Conservation (phyloP, 2,329 filamentous ascomycete species). For the Fusarium camptoceras region DNA sequence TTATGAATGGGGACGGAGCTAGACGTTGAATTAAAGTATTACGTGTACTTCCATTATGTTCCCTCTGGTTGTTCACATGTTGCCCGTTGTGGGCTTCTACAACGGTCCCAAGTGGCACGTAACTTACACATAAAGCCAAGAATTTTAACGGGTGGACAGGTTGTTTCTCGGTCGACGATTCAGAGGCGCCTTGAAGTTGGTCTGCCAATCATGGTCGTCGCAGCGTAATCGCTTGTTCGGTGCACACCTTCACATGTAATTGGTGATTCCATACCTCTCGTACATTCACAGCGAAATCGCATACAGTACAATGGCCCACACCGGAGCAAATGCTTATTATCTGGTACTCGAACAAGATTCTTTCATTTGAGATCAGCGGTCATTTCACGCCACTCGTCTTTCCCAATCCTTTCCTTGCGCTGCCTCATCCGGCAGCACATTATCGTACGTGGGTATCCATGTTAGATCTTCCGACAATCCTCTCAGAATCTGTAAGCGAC, state of each 20-base stretch:
- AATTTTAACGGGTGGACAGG: background rate
- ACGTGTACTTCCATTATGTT: constrained; percentile 30
- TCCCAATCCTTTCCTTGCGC: constrained; percentile 19
- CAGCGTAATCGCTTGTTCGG: background rate
- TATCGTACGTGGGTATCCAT: constrained; percentile 24
- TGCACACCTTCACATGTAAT: background rate
- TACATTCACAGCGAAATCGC: constrained; percentile 6
- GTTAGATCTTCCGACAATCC: constrained; percentile 10
- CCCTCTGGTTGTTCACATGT: constrained; percentile 5
- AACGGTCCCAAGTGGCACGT: constrained; percentile 1
- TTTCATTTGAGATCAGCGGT: constrained; percentile 31
- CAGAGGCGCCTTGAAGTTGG: background rate
- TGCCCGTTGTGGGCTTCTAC: constrained; percentile 7
- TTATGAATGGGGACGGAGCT: constrained; percentile 28
- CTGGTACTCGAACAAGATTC: constrained; percentile 45
- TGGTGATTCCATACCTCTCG: background rate
- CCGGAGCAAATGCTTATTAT: constrained; percentile 35
- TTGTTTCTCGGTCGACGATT: background rate
- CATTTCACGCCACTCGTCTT: constrained; percentile 30
- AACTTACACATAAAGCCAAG: background rate
- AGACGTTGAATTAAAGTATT: constrained; percentile 44
- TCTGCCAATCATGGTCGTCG: background rate
- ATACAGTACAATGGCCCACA: constrained; percentile 22
- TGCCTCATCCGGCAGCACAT: constrained; percentile 12
- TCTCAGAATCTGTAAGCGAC: background rate